Evolutionary conservation across 2,329 filamentous ascomycete species (phyloP), one percentile per base, ranked within the genome.

Genomic region (Diaporthe citrichinensis): DNA sequence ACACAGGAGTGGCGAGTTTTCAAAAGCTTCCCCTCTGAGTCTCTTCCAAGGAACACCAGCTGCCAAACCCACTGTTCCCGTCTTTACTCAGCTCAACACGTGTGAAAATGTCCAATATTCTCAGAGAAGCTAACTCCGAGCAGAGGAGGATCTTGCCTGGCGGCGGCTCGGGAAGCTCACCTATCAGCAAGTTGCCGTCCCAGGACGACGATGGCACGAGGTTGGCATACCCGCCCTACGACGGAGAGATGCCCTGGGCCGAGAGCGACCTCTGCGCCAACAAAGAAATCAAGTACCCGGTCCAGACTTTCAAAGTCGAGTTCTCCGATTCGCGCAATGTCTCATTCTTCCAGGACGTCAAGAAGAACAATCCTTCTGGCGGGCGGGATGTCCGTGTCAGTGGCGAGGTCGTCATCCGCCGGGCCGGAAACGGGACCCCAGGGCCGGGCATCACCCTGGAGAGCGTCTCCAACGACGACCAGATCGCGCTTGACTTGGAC

Each of bases 321-420:
- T 86, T 88, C 69, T 80, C 79, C 49, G 76, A 77, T 20, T 78
- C 80, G 20, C 83, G 80, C n/a, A 82, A 81, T 58, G 78, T 90
- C 23, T 80, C 78, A 4, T 81, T 90, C 68, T 72, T 82, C 17
- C 85, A 91, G 77, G 81, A 80, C n/a, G 74, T 82, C 14, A 73
- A 79, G 36, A 76, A 80, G 25, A 78, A 80, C 1, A n/a, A 76
- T 41, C n/a, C 74, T 67, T 67, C 77, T 65, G 77, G 79, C 9
- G 80, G 80, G 34, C 79, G 78, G 57, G 76, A 78, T 8, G 84
- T 88, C 46, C 81, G 81, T 9, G 80, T 90, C 62, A 83, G 78
- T 17, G 89, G 89, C 65, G 82, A 87, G 34, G 80, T 90, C 25
- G 78, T 88, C 57, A 72, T 91, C 57, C 85, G 87, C 78, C 84